Evolutionary conservation across 352 stramenopile genomes (phyloP).

Genomic region (Pythium insidiosum): DNA sequence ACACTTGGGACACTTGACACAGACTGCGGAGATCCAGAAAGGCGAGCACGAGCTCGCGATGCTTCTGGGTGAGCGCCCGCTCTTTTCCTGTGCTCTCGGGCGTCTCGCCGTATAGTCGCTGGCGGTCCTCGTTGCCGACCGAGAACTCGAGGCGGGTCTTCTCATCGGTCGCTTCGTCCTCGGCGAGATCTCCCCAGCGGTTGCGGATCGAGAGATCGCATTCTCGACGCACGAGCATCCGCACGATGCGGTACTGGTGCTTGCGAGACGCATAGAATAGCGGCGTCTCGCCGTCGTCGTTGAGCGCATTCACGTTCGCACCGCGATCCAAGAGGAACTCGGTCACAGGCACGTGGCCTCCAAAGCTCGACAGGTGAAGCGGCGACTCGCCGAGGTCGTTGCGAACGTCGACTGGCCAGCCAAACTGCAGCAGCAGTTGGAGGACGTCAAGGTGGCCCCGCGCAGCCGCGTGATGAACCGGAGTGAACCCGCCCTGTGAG

Average conservation of each 20-base stretch:
- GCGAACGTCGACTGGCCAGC: conserved; percentile 33
- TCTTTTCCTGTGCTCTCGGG: conserved; percentile 5
- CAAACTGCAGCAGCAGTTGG: conserved; percentile 54
- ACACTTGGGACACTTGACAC: conserved; percentile 42
- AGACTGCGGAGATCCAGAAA: conserved; percentile 65
- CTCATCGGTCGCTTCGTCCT: conserved; percentile 53
- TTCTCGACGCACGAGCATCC: conserved; percentile 55
- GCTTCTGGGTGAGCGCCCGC: conserved; percentile 25
- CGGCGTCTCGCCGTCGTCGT: conserved; percentile 46
- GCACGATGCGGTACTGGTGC: conserved; percentile 45
- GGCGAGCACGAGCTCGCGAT: conserved; percentile 48
- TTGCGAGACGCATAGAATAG: conserved; percentile 75
- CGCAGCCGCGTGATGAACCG: conserved; percentile 60
- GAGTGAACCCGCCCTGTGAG: conserved; percentile 44
- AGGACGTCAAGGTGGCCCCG: conserved; percentile 59
- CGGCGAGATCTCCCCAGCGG: conserved; percentile 54
- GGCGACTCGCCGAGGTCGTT: conserved; percentile 56
- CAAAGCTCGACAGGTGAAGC: conserved; percentile 60
- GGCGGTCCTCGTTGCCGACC: conserved; percentile 34
- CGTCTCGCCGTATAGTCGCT: conserved; percentile 16
- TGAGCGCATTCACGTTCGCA: conserved; percentile 40
- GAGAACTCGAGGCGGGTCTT: conserved; percentile 47
- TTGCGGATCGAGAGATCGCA: conserved; percentile 42
- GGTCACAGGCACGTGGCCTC: conserved; percentile 36
- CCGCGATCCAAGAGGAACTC: conserved; percentile 61